These are phyloP conservation scores for Byssochlamys sp. DNA, from an alignment of 2,329 filamentous ascomycete species.

Conservation along the genomic window DNA sequence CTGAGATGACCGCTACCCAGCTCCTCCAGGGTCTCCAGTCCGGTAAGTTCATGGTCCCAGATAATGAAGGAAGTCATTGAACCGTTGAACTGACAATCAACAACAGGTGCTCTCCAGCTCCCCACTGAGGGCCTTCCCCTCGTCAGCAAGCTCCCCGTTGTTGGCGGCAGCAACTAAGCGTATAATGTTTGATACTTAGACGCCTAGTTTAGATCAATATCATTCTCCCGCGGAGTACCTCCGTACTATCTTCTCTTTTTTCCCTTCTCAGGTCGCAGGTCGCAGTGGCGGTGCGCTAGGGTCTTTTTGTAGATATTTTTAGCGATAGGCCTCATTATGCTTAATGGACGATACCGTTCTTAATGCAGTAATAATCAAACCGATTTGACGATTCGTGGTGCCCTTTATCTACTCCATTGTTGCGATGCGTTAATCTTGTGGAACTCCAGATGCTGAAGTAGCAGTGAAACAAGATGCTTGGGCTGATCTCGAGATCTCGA, in stretches of 20 bases:
- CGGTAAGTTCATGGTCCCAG: not conserved
- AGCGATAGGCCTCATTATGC: not conserved
- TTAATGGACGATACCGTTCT: not conserved
- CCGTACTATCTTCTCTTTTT: not conserved
- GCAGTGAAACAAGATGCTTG: too few relatives aligned
- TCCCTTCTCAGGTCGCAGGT: not conserved
- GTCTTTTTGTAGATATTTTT: not conserved
- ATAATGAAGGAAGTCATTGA: not conserved
- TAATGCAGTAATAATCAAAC: not conserved
- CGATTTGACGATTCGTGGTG: not conserved
- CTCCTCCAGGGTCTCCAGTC: not conserved
- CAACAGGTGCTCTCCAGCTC: not conserved
- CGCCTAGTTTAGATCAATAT: not conserved
- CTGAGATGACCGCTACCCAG: not conserved
- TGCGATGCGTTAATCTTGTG: too few relatives aligned
- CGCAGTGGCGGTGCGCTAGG: not conserved
- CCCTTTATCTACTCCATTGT: too few relatives aligned
- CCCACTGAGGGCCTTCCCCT: not conserved
- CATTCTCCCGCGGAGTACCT: not conserved
- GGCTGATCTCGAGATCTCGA: too few relatives aligned
- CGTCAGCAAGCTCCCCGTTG: not conserved
- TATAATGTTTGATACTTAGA: not conserved
- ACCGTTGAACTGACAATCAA: not conserved
- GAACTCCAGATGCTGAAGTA: too few relatives aligned
- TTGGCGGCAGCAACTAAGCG: not conserved